Evolutionary conservation across 2,329 filamentous ascomycete species (phyloP).

Genomic region (Botrytis deweyae): DNA sequence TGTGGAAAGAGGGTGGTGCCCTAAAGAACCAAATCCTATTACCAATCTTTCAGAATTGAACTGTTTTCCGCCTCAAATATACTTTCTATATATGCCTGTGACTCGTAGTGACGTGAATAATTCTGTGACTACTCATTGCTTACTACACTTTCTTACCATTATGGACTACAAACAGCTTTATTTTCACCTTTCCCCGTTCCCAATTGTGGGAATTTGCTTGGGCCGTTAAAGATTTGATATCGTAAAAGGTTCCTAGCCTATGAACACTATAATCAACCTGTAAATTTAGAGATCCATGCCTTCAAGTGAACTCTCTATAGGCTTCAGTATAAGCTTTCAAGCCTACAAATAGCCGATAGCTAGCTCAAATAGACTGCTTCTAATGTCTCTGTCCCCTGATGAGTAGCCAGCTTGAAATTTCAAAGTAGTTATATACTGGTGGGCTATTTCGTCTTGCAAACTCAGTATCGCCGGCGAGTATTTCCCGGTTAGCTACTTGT

Average conservation of each 20-base stretch:
- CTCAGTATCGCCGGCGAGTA: no score
- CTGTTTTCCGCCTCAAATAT: not conserved
- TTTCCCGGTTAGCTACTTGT: not conserved
- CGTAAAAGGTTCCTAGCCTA: rapidly evolving
- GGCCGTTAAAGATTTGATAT: rapidly evolving
- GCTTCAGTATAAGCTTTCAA: rapidly evolving
- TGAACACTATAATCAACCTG: not conserved
- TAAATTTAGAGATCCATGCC: not conserved
- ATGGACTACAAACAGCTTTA: not conserved
- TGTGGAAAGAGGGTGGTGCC: not conserved
- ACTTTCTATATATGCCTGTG: not conserved
- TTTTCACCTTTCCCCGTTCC: rapidly evolving
- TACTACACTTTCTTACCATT: not conserved
- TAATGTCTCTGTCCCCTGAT: no score
- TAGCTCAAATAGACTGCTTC: not conserved
- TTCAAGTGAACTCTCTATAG: not conserved
- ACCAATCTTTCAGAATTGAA: not conserved
- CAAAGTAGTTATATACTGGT: no score
- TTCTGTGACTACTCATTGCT: not conserved
- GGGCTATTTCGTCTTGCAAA: no score
- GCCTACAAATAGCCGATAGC: not conserved
- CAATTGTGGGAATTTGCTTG: not conserved
- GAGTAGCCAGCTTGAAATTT: no score
- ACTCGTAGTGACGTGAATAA: not conserved
- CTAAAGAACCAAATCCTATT: not conserved